These are phyloP conservation scores for Backusella tuberculispora DNA, from an alignment of 192 early-diverging fungal species.

Conservation along the genomic window DNA sequence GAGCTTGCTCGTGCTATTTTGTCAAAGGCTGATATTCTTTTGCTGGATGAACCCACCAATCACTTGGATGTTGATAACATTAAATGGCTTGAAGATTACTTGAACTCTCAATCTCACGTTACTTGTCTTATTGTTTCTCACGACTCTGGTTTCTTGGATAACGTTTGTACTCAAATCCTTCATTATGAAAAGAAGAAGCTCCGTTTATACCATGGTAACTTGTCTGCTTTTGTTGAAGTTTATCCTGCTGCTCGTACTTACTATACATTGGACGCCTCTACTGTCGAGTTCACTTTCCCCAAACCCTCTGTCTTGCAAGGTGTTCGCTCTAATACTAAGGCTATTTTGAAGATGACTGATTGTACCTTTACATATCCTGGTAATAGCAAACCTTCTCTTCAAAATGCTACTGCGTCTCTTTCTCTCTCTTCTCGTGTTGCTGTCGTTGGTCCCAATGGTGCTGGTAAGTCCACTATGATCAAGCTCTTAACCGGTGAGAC, in stretches of 20 bases:
- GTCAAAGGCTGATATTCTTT: conserved; percentile 83
- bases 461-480: conserved; percentile 86
- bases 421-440: conserved; percentile 82
- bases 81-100: conserved; percentile 78
- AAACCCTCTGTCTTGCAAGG: conserved; percentile 78
- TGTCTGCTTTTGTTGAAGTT: conserved; percentile 75
- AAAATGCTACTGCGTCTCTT: conserved; percentile 65
- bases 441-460: conserved; percentile 83
- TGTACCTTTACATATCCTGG: conserved; percentile 83
- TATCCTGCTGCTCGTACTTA: conserved; percentile 77
- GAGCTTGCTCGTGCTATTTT: conserved; percentile 82
- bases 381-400: conserved; percentile 58
- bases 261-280: conserved; percentile 72
- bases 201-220: conserved; percentile 78
- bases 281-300: conserved; percentile 74
- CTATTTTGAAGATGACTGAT: conserved; percentile 75
- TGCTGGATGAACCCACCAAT: conserved; percentile 94
- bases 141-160: conserved; percentile 81
- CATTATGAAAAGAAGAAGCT: conserved; percentile 81
- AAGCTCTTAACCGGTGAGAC: conserved; percentile 81
- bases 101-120: conserved; percentile 64
- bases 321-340: conserved; percentile 80
- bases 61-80: conserved; percentile 82
- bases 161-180: conserved; percentile 80
- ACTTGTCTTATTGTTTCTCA: conserved; percentile 81